A percentile compares a stretch with the other conserved stretches of the same genome.
Evolutionary conservation across 257 asterid genomes (phyloP).

Genomic region (Schizonepeta tenuifolia): DNA sequence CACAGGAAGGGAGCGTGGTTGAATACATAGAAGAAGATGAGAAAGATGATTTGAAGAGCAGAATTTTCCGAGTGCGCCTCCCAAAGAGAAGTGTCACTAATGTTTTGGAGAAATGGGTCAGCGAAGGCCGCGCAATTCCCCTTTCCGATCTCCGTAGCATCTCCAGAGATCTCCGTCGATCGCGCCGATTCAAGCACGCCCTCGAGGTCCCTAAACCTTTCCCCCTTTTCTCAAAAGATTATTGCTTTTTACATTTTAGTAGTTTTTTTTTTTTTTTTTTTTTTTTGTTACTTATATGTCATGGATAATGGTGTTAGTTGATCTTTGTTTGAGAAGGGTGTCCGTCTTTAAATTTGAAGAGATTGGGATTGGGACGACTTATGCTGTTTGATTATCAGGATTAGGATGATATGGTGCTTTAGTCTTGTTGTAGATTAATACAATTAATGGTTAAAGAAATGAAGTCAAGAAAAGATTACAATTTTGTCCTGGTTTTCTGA

Average conservation of each 20-base stretch:
- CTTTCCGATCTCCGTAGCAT: slow-evolving; percentile 75
- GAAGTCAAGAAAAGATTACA: slow-evolving; percentile 9
- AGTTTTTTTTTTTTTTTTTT: not conserved
- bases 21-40: slow-evolving; percentile 39
- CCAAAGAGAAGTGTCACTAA: slow-evolving; percentile 88
- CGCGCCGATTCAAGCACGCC: slow-evolving; percentile 86
- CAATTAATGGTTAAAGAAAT: not conserved
- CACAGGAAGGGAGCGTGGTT: slow-evolving; percentile 32
- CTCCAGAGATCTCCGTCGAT: slow-evolving; percentile 73
- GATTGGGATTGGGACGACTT: not conserved
- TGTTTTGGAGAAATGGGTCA: slow-evolving; percentile 73
- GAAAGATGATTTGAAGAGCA: slow-evolving; percentile 77
- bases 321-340: no score
- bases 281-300: not conserved
- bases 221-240: not conserved
- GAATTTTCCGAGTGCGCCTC: slow-evolving; percentile 77
- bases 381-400: not conserved
- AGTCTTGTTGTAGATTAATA: not conserved
- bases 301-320: not conserved
- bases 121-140: slow-evolving; percentile 61
- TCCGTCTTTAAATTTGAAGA: no score
- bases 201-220: slow-evolving; percentile 63
- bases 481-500: slow-evolving; percentile 2
- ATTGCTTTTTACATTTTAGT: not conserved
- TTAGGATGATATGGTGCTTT: not conserved